Base-by-base conservation (phyloP, 768 basidiomycete genomes). In the Rhodotorula paludigena region DNA sequence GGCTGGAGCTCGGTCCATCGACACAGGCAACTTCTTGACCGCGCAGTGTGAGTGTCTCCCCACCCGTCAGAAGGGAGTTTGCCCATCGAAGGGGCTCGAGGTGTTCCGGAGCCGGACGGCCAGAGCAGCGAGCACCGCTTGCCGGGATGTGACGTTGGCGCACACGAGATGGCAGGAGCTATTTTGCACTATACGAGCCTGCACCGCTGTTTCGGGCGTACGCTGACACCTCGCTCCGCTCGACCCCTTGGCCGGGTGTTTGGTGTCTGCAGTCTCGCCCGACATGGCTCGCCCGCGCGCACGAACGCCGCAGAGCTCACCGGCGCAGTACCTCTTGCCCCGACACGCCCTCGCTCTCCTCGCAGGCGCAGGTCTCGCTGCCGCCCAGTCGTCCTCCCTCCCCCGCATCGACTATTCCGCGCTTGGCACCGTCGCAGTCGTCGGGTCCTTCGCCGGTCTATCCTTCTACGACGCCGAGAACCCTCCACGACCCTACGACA, bases 401-500 rank as follows among this genome's bases (percentile, higher is more conserved):
- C 71, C 71, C 11, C 51, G 63, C 36, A 41, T 89, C 74, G 88
- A 89, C 78, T 87, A 86, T 75, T 80, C 82, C 74, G 86, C 88
- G 60, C 93, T 99, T 90, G 94, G 94, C 71, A 86, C 83, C 61
- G 92, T 97, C 57, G 92, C 86, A 63, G 82, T 97, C 48, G 86
- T 87, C 35, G 94, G 94, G 64, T 82, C 89, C 41, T 99, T 97
- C 76, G 84, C 88, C 32, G 94, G 92, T 52, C 81, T 99, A 68
- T 88, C 87, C 76, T 76, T 92, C 64, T 87, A 88, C 82, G 80
- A 85, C 76, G 81, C 89, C 35, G 81, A 86, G 3, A 83, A 85
- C 54, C 84, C 89, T 21, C 49, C 60, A 28, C 16, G 74, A 58
- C 52, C 77, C 69, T 73, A 87, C 90, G 47, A 81, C 91, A 54